Evolutionary conservation across 2,329 filamentous ascomycete species (phyloP).

Genomic region (Aschersonia sp.): DNA sequence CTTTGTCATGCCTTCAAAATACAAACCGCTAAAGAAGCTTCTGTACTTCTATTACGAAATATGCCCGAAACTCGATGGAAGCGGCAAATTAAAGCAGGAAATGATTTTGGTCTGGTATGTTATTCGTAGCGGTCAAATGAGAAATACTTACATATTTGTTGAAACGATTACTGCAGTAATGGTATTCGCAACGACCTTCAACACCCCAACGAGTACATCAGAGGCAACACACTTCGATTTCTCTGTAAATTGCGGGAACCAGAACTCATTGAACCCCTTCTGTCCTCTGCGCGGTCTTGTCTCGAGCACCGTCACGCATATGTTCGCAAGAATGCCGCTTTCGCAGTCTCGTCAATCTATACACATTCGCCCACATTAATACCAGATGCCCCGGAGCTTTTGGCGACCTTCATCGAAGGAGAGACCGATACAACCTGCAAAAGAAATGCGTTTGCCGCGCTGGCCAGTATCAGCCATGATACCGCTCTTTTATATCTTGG

Average conservation of each 20-base stretch:
- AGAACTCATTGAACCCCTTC: constrained; percentile 88
- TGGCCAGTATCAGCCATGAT: constrained; percentile 84
- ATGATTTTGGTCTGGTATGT: constrained; percentile 93
- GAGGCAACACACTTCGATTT: constrained; percentile 95
- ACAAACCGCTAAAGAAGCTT: constrained; percentile 92
- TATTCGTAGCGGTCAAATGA: too few species aligned
- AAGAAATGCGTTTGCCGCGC: constrained; percentile 88
- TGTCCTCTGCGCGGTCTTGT: constrained; percentile 82
- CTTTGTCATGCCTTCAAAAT: constrained; percentile 98
- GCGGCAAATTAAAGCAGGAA: constrained; percentile 95
- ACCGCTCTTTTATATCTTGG: constrained; percentile 81
- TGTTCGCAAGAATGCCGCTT: constrained; percentile 95
- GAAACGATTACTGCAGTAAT: constrained; percentile 44
- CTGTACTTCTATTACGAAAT: constrained; percentile 99
- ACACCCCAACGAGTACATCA: constrained; percentile 95
- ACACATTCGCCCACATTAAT: constrained; percentile 83
- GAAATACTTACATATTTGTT: not conserved
- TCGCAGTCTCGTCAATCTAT: constrained; percentile 84
- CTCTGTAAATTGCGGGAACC: constrained; percentile 91
- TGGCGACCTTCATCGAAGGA: constrained; percentile 74
- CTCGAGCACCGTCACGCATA: constrained; percentile 95
- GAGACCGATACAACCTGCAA: constrained; percentile 95
- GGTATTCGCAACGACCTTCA: constrained; percentile 96
- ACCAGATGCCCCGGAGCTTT: constrained; percentile 85
- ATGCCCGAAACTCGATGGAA: constrained; percentile 84